Conservation (phyloP, 805 yeast species). For the Candida railenensis region DNA sequence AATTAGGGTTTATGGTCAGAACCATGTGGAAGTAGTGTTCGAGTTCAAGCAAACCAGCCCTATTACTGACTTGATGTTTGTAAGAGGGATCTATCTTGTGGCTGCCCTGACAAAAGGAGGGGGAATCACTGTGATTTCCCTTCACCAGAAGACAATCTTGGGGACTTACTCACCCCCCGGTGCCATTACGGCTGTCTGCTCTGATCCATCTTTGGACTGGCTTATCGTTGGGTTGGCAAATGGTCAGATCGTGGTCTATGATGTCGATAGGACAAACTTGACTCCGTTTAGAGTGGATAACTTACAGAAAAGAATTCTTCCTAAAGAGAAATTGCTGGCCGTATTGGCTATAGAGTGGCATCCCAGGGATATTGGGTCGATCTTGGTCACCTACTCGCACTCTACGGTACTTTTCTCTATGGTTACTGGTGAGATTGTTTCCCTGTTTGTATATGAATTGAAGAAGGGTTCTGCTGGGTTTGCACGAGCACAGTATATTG, state of each 20-base stretch:
- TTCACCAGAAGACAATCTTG: slow-evolving; percentile 60
- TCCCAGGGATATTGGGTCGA: slow-evolving; percentile 83
- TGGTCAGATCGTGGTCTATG: slow-evolving; percentile 72
- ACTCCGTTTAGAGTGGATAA: slow-evolving; percentile 70
- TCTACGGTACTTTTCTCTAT: slow-evolving; percentile 71
- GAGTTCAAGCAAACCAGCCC: slow-evolving; percentile 49
- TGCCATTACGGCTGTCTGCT: slow-evolving; percentile 62
- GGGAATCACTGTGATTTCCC: slow-evolving; percentile 65
- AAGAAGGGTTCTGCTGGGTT: slow-evolving; percentile 69
- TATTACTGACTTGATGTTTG: slow-evolving; percentile 58
- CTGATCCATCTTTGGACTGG: slow-evolving; percentile 91
- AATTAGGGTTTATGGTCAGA: slow-evolving; percentile 80
- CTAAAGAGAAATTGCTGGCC: slow-evolving; percentile 58
- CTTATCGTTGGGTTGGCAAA: slow-evolving; percentile 73
- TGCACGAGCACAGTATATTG: slow-evolving; percentile 25
- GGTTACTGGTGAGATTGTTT: slow-evolving; percentile 55
- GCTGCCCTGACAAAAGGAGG: slow-evolving; percentile 61
- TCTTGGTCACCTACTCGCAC: slow-evolving; percentile 71
- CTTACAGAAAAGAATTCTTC: slow-evolving; percentile 60
- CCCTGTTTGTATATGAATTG: slow-evolving; percentile 57
- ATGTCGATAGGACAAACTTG: slow-evolving; percentile 72
- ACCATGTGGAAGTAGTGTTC: slow-evolving; percentile 70
- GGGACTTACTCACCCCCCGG: slow-evolving; percentile 63
- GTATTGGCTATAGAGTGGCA: slow-evolving; percentile 73
- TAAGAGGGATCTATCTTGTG: slow-evolving; percentile 79